phyloP scores from a whole-genome alignment of 2,329 filamentous ascomycete genomes.

The Ophiostoma triangulosporum region DNA sequence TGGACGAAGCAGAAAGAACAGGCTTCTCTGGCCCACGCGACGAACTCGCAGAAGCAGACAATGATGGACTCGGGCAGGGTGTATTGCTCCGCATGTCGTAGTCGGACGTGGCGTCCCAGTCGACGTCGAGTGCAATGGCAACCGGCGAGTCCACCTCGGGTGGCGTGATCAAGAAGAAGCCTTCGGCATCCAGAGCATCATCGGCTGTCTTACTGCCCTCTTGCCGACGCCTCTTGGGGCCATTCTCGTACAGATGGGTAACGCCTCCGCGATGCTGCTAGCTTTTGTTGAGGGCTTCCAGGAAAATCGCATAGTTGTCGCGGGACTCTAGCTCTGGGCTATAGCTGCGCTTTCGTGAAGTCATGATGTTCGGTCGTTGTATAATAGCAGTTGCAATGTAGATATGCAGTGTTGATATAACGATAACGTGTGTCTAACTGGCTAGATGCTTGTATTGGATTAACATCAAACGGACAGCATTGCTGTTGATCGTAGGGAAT shows the following conservation, averaged over 20 bases:
- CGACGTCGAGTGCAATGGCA: not conserved
- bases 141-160: not conserved
- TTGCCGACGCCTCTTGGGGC: not conserved
- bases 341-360: not conserved
- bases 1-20: too few relatives aligned
- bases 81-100: too few relatives aligned
- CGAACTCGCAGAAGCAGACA: too few relatives aligned
- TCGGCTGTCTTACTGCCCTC: too few relatives aligned
- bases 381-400: not conserved
- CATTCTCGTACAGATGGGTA: not conserved
- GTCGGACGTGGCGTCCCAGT: not conserved
- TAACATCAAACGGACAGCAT: too few relatives aligned
- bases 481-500: too few relatives aligned
- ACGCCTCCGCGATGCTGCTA: not conserved
- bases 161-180: not conserved
- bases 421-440: too few relatives aligned
- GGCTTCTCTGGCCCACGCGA: too few relatives aligned
- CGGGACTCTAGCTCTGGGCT: not conserved
- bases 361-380: not conserved
- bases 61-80: too few relatives aligned
- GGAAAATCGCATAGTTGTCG: not conserved
- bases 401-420: not conserved
- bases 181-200: too few relatives aligned
- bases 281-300: not conserved
- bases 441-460: too few relatives aligned